Base-by-base conservation (phyloP, 2,329 filamentous ascomycete species). In the Fusarium newnesense region DNA sequence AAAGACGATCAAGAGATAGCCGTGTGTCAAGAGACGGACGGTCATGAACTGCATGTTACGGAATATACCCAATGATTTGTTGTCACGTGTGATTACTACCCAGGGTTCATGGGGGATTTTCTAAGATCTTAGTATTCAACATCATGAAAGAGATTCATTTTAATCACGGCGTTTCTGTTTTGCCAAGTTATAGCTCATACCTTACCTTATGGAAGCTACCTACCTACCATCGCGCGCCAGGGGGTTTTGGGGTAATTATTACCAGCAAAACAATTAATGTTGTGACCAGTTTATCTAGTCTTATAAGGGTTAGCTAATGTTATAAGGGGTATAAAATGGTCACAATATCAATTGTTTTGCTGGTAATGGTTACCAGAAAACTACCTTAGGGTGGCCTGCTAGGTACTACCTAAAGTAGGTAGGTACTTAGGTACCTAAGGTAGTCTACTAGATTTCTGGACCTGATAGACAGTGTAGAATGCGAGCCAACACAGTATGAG, bases 401-500 rank as follows among this genome's bases (percentile, higher is more conserved):
- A 24, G 24, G 24, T 24, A 24, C 24, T 24, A 24, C 24, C 24
- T 24, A 24, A 24, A 24, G 24, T 24, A 24, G 24, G 24, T 24
- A 24, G 24, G 24, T 24, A 24, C 24, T 24, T 24, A 24, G 24
- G 24, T 24, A 24, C 24, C 24, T 24, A 24, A 24, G 24, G 24
- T 24, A 24, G 24, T 24, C 24, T 24, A 24, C 24, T 24, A 24
- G 34, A 16, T n/a, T 9, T 15, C 30, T 11, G 50, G 10, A 39
- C 13, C 40, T 36, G 9, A 10, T 28, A 50, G 24, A 59, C 56
- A 59, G 56, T 59, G 19, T 28, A 34, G 10, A 16, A 6, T 18
- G 15, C 11, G 4, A 10, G 7, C 7, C 30, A 11, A 42, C 49
- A 67, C 65, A 47, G 79, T 82, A 80, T 81, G 80, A 81, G 76